Conservation (phyloP, 179 eudicot species). For the Monotropa hypopitys region DNA sequence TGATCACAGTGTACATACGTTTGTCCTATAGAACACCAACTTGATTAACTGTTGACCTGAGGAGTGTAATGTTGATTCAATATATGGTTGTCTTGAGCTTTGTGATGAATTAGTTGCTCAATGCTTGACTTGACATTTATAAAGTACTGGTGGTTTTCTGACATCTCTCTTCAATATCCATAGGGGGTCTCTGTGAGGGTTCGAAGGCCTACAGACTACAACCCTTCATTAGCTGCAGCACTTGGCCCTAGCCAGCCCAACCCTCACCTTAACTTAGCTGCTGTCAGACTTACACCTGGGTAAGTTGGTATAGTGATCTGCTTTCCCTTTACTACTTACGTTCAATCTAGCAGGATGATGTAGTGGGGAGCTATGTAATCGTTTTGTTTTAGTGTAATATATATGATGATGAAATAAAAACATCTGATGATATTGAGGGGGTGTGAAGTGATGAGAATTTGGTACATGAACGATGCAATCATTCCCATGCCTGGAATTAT, state of each 20-base stretch:
- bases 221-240: slow-evolving; percentile 69
- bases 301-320: slow-evolving; percentile 21
- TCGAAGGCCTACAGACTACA: slow-evolving; percentile 78
- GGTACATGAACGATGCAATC: background rate
- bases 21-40: background rate
- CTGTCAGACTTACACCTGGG: slow-evolving; percentile 77
- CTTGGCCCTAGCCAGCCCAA: slow-evolving; percentile 84
- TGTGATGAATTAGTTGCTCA: background rate
- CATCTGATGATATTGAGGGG: background rate
- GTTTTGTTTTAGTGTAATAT: background rate
- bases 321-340: background rate
- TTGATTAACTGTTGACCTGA: background rate
- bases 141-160: background rate
- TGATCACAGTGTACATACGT: background rate
- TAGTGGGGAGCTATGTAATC: background rate
- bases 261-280: slow-evolving; percentile 66
- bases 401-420: background rate
- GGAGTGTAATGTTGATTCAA: background rate
- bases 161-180: slow-evolving; percentile 4
- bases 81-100: background rate
- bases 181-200: slow-evolving; percentile 80
- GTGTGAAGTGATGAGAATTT: background rate
- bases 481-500: background rate
- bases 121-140: background rate
- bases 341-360: background rate